A percentile compares a stretch with the other conserved stretches of the same genome.
phyloP scores from a whole-genome alignment of 106 monocot species.

The Narthecium ossifragum region DNA sequence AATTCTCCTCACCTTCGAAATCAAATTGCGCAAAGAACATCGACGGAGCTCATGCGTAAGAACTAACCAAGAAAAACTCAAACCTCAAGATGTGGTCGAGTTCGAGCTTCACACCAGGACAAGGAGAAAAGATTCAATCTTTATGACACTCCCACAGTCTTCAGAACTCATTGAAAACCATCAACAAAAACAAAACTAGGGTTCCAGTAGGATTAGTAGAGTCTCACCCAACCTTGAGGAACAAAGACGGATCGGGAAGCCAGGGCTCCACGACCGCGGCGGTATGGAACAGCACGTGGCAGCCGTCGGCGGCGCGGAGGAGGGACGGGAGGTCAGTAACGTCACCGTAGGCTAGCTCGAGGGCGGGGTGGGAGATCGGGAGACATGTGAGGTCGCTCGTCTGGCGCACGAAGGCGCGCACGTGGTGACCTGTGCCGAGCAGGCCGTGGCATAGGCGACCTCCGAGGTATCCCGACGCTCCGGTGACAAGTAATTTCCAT shows the following conservation, averaged over 20 bases:
- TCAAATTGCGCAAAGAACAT: too few species aligned
- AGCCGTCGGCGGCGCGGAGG: conserved; percentile 43
- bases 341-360: conserved; percentile 81
- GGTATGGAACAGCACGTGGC: conserved; percentile 72
- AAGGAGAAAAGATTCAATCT: too few species aligned
- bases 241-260: conserved; percentile 77
- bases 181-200: too few species aligned
- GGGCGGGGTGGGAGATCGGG: conserved; percentile 8
- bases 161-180: too few species aligned
- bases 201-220: too few species aligned
- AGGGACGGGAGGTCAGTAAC: conserved; percentile 74
- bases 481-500: conserved; percentile 82
- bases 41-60: too few species aligned
- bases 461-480: conserved; percentile 87
- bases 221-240: conserved; percentile 34
- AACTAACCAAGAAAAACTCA: too few species aligned
- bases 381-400: conserved; percentile 47
- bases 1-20: too few species aligned
- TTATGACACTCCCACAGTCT: too few species aligned
- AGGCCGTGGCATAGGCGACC: conserved; percentile 61
- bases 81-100: too few species aligned
- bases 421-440: conserved; percentile 40
- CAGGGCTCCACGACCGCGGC: conserved; percentile 85
- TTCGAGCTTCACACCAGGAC: too few species aligned
- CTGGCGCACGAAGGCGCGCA: conserved; percentile 58